phyloP scores from a whole-genome alignment of 768 basidiomycete species.

The Coprinopsis cinerea region DNA sequence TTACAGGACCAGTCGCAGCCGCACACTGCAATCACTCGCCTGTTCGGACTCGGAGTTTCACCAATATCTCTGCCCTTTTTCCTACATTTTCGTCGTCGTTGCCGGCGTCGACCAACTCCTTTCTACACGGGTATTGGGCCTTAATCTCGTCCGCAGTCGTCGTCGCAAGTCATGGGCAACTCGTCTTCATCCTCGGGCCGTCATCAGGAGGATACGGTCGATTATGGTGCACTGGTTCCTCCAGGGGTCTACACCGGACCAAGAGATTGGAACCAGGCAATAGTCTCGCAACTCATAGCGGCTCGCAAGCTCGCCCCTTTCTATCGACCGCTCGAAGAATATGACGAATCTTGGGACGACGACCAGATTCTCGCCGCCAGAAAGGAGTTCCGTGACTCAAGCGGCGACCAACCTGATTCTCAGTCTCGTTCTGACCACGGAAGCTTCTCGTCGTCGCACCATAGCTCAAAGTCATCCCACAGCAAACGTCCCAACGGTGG shows the following conservation, averaged over 20 bases:
- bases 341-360: slow-evolving; percentile 82
- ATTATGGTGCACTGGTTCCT: slow-evolving; percentile 74
- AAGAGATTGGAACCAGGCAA: slow-evolving; percentile 83
- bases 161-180: slow-evolving; percentile 62
- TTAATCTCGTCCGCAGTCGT: slow-evolving; percentile 13
- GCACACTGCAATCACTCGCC: too few species aligned
- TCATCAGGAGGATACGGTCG: slow-evolving; percentile 78
- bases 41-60: slow-evolving; percentile 23
- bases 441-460: slow-evolving; percentile 16
- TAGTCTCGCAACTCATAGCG: slow-evolving; percentile 84
- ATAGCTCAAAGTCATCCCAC: slow-evolving; percentile 33
- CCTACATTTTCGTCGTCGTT: slow-evolving; percentile 10
- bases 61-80: not conserved
- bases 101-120: slow-evolving; percentile 1
- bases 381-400: slow-evolving; percentile 53
- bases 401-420: slow-evolving; percentile 36
- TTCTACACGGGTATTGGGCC: not conserved
- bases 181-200: slow-evolving; percentile 70
- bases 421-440: slow-evolving; percentile 41
- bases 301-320: slow-evolving; percentile 90
- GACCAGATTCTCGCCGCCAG: slow-evolving; percentile 80
- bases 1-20: slow-evolving; percentile 1
- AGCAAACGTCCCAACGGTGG: slow-evolving; percentile 48
- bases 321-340: slow-evolving; percentile 94
- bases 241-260: slow-evolving; percentile 83